These are phyloP conservation scores for Pseudonitzschia multistriata DNA, from an alignment of 108 stramenopile genomes.

Conservation along the genomic window DNA sequence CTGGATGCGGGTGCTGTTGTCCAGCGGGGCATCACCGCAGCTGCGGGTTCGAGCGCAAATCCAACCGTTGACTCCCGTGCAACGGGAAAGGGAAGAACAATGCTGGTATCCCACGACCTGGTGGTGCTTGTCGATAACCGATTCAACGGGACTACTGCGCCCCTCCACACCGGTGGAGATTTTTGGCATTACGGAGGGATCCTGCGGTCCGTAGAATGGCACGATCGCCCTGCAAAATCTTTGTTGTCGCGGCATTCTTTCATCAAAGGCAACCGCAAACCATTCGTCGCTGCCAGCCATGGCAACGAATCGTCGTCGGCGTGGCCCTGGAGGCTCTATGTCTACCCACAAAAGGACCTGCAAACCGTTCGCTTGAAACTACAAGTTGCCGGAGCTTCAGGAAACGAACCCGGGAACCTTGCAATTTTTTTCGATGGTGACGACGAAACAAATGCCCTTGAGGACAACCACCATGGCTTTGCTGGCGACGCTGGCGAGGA, in stretches of 20 bases:
- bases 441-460: not conserved
- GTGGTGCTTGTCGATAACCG: slow-evolving; percentile 44
- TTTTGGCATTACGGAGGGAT: slow-evolving; percentile 50
- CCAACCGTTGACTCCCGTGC: too few species aligned
- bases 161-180: slow-evolving; percentile 48
- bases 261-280: not conserved
- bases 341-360: slow-evolving; percentile 25
- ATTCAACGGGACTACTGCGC: slow-evolving; percentile 44
- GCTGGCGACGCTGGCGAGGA: not conserved
- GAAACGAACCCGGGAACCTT: not conserved
- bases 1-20: too few species aligned
- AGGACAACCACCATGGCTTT: not conserved
- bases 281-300: not conserved
- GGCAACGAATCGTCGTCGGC: not conserved
- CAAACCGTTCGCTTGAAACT: slow-evolving; percentile 12
- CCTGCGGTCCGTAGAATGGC: slow-evolving; percentile 37
- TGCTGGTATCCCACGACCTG: slow-evolving; percentile 9
- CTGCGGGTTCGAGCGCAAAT: too few species aligned
- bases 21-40: too few species aligned
- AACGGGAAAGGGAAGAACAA: not conserved
- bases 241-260: not conserved
- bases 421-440: not conserved
- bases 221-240: too few species aligned
- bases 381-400: slow-evolving; percentile 1
- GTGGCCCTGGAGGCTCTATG: slow-evolving; percentile 41